Base-by-base conservation (phyloP, 1,139 yeast species). In the Blastobotrys elegans region DNA sequence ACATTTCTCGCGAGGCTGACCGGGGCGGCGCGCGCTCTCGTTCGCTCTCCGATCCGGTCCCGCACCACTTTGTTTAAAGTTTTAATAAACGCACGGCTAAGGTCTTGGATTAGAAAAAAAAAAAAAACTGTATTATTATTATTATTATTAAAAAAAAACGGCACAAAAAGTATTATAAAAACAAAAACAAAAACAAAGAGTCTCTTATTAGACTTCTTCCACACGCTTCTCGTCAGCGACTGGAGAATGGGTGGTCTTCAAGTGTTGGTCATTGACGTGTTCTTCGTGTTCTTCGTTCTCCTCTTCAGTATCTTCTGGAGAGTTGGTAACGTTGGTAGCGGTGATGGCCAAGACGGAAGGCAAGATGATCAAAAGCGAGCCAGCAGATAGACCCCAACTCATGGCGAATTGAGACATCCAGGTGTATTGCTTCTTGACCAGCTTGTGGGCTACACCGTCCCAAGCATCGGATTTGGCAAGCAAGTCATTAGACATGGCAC, bases 401-500 rank as follows among this genome's bases (percentile, higher is more conserved):
- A 75, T 65, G 14, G 68, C 77, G 55, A 76, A 76, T 68, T 76
- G 64, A 47, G 63, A 58, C 62, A 73, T 70, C 61, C 69, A 76
- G 11, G 77, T 62, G 21, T 57, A 61, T 6, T 35, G 4, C 26
- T 16, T 16, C 27, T 24, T 24, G 27, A 24, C 10, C 10, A 24
- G 27, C 27, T 24, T 24, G 10, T 26, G 7, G 29, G 11, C 29
- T 11, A n/a, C n/a, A 10, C 27, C 27, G 27, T 24, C 27, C 13
- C 14, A 35, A 17, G 24, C 8, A 16, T 35, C 39, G 7, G 45
- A 20, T 40, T 66, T 52, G 30, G 77, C 73, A 57, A 77, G 80
- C 51, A 77, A 65, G 56, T 79, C 67, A 80, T 81, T 77, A 13
- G 74, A 73, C 57, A 77, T 67, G 32, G 80, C 82, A 29, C 79